Base-by-base conservation (phyloP, 2,329 filamentous ascomycete genomes). In the Cryphonectria nitschkei region DNA sequence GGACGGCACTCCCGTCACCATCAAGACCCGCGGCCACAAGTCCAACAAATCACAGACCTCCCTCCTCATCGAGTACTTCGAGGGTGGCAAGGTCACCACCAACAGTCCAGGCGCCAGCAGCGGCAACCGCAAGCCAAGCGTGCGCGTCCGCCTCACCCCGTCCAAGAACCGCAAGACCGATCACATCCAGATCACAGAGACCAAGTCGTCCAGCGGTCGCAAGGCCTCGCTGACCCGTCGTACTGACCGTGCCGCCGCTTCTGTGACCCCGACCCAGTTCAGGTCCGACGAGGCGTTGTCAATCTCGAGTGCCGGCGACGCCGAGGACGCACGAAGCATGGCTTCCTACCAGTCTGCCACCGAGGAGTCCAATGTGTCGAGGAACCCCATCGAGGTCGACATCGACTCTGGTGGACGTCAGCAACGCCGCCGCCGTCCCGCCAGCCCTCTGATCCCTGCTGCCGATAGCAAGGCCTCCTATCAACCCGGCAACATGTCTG, bases 41-140 rank as follows among this genome's bases (percentile, higher is more conserved):
- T 77, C 84, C 73, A 87, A 84, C 78, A 82, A 88, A 76, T 97
- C 93, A 62, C 94, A 97, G 83, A 97, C 95, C 52, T 97, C 93
- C 70, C 86, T 98, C 75, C 86, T 98, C 76, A 98, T 98, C 77
- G 95, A 98, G 82, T 97, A 97, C 81, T 98, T 97, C 78, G 95
- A 97, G 82, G 93, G 90, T 75, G 89, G 91, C 74, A 95, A 93
- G 80, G 72, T 76, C 60, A 78, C 78, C 69, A 81, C 85, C 70
- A 84, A 85, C 70, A 84, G 85, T 74, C 79, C 82, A n/a, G 80
- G 82, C 58, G 83, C 87, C 70, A 85, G 85, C 76, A 85, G 85
- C 76, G 85, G 85, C 76, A 87, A 89, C 76, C 91, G 92, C 76
- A 90, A 92, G 76, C 94, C 95, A 16, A 97, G 94, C 79, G 93